Conservation (phyloP, 139 green algal genomes). For the Zygnema cylindricum region DNA sequence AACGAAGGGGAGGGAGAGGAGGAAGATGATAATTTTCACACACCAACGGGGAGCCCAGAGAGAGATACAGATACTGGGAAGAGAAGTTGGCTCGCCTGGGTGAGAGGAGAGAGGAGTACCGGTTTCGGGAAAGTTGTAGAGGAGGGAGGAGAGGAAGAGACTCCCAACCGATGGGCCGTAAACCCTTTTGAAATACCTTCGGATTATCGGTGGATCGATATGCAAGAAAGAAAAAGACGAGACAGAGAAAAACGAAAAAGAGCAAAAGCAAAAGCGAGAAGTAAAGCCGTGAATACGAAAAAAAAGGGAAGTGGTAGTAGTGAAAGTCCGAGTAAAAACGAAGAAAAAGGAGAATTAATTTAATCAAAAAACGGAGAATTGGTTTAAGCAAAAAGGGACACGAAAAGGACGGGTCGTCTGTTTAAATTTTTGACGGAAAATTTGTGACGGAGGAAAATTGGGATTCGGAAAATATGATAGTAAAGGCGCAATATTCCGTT, state of each 20-base stretch:
- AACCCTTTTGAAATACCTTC: conserved; percentile 42
- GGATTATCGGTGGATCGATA: conserved; percentile 51
- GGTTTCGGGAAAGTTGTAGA: conserved; percentile 17
- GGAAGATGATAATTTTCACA: conserved; percentile 37
- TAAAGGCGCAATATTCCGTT: too few relatives aligned
- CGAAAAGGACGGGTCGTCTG: too few relatives aligned
- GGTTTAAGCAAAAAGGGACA: too few relatives aligned
- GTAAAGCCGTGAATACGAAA: conserved; percentile 6
- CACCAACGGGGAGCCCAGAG: conserved; percentile 36
- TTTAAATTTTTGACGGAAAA: too few relatives aligned
- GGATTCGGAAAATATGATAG: too few relatives aligned
- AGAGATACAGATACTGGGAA: conserved; percentile 3
- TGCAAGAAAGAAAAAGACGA: conserved; percentile 43
- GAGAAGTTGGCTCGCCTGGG: conserved; percentile 28
- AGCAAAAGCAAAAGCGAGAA: conserved; percentile 20
- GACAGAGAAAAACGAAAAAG: conserved; percentile 45
- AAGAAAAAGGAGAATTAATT: neutral
- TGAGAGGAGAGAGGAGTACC: conserved; percentile 9
- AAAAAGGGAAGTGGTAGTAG: neutral
- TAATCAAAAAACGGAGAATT: neutral
- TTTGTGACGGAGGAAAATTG: too few relatives aligned
- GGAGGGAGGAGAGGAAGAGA: conserved; percentile 13
- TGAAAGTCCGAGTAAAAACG: neutral
- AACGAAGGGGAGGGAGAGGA: conserved; percentile 21
- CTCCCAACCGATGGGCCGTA: neutral